phyloP scores from a whole-genome alignment of 257 asterid genomes.

The Solanum chiquidenum region DNA sequence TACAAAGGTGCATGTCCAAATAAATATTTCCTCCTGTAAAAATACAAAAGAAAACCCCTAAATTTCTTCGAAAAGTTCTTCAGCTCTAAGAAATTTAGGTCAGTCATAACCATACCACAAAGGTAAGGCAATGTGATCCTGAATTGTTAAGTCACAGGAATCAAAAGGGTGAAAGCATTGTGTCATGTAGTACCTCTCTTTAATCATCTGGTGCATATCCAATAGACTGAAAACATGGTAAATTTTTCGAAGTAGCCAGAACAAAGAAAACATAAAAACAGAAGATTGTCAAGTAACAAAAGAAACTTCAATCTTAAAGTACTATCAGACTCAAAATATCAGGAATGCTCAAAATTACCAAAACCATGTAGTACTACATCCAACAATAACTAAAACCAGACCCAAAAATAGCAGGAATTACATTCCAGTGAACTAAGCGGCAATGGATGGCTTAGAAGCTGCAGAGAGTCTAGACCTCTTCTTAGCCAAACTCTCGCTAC shows the following conservation, averaged over 20 bases:
- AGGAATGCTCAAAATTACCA: not conserved
- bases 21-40: no score
- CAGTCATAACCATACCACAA: no score
- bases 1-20: no score
- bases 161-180: not conserved
- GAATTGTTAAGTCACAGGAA: not conserved
- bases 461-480: constrained; percentile 2
- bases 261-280: not conserved
- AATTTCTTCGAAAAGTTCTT: no score
- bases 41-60: no score
- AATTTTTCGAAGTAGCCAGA: not conserved
- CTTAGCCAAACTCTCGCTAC: constrained; percentile 2
- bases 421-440: not conserved
- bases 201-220: not conserved
- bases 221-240: not conserved
- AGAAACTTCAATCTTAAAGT: not conserved
- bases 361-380: not conserved
- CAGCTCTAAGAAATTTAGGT: no score
- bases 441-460: not conserved
- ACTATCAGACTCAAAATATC: not conserved
- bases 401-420: not conserved
- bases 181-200: not conserved
- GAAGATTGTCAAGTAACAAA: not conserved
- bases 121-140: not conserved
- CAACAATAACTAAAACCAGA: not conserved